A percentile compares a stretch with the other conserved stretches of the same genome.
phyloP scores from a whole-genome alignment of 139 green algal species.

The Diplosphaera chodatii region DNA sequence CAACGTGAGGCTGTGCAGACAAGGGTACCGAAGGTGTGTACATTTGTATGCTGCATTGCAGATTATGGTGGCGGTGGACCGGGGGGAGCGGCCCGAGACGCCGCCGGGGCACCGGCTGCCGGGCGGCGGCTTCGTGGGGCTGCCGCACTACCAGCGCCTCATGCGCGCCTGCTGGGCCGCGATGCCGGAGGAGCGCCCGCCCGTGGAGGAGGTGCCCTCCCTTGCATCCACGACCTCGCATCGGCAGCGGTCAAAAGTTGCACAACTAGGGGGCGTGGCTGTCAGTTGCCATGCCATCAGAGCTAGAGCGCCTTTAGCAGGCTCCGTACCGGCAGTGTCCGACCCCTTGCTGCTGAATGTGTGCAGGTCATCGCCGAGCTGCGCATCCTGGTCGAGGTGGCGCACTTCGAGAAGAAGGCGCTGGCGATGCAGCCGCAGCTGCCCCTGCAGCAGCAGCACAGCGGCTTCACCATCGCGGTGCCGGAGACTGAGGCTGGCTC shows the following conservation, averaged over 20 bases:
- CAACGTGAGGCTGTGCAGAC: too few relatives aligned
- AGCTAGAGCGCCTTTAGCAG: too few relatives aligned
- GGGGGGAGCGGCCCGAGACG: background rate
- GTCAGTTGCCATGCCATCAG: too few relatives aligned
- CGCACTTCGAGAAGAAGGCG: constrained; percentile 1
- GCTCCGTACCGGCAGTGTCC: too few relatives aligned
- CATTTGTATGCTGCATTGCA: too few relatives aligned
- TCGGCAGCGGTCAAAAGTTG: too few relatives aligned
- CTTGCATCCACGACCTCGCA: too few relatives aligned
- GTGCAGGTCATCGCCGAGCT: background rate
- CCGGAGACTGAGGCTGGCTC: background rate
- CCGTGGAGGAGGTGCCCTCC: background rate
- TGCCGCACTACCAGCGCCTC: background rate
- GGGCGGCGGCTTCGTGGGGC: background rate
- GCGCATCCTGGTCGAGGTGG: background rate
- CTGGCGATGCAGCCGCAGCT: background rate
- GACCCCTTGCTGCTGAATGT: background rate
- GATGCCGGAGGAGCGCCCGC: background rate
- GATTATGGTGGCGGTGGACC: background rate
- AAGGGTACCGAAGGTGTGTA: too few relatives aligned
- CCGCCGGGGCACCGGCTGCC: background rate
- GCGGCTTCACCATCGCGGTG: background rate
- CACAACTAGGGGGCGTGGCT: too few relatives aligned
- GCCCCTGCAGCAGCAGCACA: background rate
- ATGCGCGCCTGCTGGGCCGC: background rate